phyloP scores from a whole-genome alignment of 164 flowering plant genomes.

The Echeveria elegans region DNA sequence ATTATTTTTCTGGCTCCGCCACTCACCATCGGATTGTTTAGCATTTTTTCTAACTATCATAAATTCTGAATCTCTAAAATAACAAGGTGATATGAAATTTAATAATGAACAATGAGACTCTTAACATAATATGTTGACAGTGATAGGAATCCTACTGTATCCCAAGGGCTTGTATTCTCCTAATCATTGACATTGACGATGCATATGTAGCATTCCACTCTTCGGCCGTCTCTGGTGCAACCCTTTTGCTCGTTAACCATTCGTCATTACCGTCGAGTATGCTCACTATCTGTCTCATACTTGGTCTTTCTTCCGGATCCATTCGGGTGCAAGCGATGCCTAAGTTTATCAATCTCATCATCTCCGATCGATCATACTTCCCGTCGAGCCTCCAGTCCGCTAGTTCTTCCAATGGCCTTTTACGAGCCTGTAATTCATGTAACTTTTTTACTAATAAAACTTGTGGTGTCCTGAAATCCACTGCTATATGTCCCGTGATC shows the following conservation, averaged over 20 bases:
- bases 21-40: no score
- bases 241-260: slow-evolving; percentile 22
- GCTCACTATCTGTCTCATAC: slow-evolving; percentile 64
- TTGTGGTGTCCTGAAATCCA: slow-evolving; percentile 57
- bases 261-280: slow-evolving; percentile 71
- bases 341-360: slow-evolving; percentile 49
- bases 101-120: background rate
- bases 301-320: slow-evolving; percentile 59
- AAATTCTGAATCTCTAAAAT: no score
- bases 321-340: slow-evolving; percentile 78
- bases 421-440: slow-evolving; percentile 28
- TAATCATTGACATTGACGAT: slow-evolving; percentile 46
- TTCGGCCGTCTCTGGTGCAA: slow-evolving; percentile 36
- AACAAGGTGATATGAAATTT: background rate
- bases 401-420: slow-evolving; percentile 44
- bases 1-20: no score
- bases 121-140: background rate
- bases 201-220: slow-evolving; percentile 58
- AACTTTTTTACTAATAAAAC: slow-evolving; percentile 58
- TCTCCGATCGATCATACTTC: slow-evolving; percentile 38
- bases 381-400: slow-evolving; percentile 50
- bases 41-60: no score
- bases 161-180: slow-evolving; percentile 81
- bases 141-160: slow-evolving; percentile 34
- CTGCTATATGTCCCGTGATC: slow-evolving; percentile 66